Base-by-base conservation (phyloP, 371 early-diverging fungal species). In the Mucor sp. region DNA sequence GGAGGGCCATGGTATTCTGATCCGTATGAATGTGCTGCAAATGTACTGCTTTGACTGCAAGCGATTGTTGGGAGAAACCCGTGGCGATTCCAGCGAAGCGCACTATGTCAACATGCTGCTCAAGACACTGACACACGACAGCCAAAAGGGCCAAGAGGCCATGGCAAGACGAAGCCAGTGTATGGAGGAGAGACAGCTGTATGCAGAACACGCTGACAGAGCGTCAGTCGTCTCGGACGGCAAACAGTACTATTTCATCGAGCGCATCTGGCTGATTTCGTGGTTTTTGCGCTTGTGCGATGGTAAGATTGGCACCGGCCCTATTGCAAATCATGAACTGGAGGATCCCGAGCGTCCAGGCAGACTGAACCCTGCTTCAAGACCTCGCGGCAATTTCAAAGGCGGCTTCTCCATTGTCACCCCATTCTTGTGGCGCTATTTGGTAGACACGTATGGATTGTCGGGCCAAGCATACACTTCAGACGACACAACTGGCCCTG, bases 281-380 rank as follows among this genome's bases (percentile, higher is more conserved):
- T 83, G 83, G 83, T 83, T 83, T 62, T 68, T 83, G 47, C 66
- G 78, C 15, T 60, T 80, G 35, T 83, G 83, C 60, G 83, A 83
- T 70, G 83, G 83, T 39, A 77, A 79, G 43, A 66, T 78, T 32
- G 80, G 77, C 0, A 62, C 47, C 11, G 76, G 77, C 0, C 76
- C 79, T 2, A 67, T 83, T 27, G 70, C 67, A 8, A 83, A 83
- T 60, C 30, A 67, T 5, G 63, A 58, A 23, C 63, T 83, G n/a
- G 77, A 75, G 21, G 78, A 69, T 37, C 66, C 70, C 12, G 69
- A 76, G 1, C 69, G 62, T 8, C 47, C 58, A 8, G 79, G 70
- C 7, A 65, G 50, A 33, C 19, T 83, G 27, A 77, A 74, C 33
- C 72, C 72, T 3, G 48, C 35, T 28, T 73, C 83, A 39, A 60